Conservation (phyloP, 148 eudicot species). For the Heliamphora exappendiculata region DNA sequence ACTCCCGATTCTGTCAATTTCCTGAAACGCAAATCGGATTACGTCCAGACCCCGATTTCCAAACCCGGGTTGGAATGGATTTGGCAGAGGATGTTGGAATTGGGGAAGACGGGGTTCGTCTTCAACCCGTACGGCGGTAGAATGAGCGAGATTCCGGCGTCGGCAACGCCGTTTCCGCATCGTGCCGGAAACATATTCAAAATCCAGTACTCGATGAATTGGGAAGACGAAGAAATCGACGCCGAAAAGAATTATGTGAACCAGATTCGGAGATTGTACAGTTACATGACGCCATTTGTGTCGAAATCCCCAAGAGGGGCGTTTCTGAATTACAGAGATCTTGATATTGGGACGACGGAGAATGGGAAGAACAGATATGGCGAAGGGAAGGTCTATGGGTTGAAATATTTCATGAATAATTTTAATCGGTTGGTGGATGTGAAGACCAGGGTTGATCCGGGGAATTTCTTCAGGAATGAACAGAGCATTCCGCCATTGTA, state of each 20-base stretch:
- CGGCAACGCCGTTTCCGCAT: slow-evolving; percentile 30
- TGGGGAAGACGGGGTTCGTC: slow-evolving; percentile 15
- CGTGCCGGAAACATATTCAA: slow-evolving; percentile 33
- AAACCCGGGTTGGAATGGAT: slow-evolving; percentile 29
- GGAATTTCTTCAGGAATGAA: slow-evolving; percentile 15
- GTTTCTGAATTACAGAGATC: slow-evolving; percentile 35
- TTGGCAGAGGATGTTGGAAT: slow-evolving; percentile 31
- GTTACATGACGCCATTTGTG: slow-evolving; percentile 33
- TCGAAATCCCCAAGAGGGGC: slow-evolving; percentile 32
- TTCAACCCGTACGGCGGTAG: slow-evolving; percentile 35
- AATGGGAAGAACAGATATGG: slow-evolving; percentile 9
- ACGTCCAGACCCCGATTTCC: slow-evolving; percentile 26
- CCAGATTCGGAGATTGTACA: slow-evolving; percentile 15
- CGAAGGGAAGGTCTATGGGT: slow-evolving; percentile 20
- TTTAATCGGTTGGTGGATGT: slow-evolving; percentile 23
- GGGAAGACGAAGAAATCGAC: slow-evolving; percentile 23
- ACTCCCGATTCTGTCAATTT: background rate
- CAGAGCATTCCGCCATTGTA: slow-evolving; percentile 11
- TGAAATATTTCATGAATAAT: slow-evolving; percentile 26
- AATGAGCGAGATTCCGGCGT: slow-evolving; percentile 26
- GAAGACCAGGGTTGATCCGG: slow-evolving; percentile 12
- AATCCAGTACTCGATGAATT: slow-evolving; percentile 29
- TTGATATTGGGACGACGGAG: slow-evolving; percentile 25
- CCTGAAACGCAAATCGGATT: slow-evolving; percentile 35
- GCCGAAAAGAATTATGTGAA: slow-evolving; percentile 6